Conservation (phyloP, 2,329 filamentous ascomycete genomes). For the Beauveria asiatica region DNA sequence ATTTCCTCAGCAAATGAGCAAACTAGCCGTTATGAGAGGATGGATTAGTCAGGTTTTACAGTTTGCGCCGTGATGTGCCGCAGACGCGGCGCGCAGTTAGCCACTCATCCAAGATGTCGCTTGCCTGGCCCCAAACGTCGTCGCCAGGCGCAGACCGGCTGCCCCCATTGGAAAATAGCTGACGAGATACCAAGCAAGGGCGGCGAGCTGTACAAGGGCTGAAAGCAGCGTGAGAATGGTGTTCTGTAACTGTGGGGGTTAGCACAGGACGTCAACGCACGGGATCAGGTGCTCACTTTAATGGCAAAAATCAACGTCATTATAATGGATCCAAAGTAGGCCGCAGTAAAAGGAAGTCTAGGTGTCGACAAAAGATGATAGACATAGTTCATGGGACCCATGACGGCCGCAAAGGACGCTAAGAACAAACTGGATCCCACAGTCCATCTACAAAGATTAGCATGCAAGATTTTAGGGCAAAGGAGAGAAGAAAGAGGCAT, state of each 20-base stretch:
- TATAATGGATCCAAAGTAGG: slow-evolving; percentile 88
- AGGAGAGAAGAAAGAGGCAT: not conserved
- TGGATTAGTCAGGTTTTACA: not conserved
- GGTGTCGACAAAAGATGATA: slow-evolving; percentile 78
- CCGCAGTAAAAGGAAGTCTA: slow-evolving; percentile 83
- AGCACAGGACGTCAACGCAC: slow-evolving; percentile 10
- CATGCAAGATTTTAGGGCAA: not conserved
- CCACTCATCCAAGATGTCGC: slow-evolving; percentile 83
- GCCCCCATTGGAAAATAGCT: slow-evolving; percentile 98
- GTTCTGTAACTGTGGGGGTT: slow-evolving; percentile 58
- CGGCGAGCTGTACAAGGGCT: slow-evolving; percentile 73
- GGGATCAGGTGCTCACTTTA: slow-evolving; percentile 58
- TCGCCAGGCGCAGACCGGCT: slow-evolving; percentile 76
- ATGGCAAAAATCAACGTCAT: slow-evolving; percentile 88
- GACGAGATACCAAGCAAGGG: slow-evolving; percentile 85
- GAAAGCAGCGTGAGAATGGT: slow-evolving; percentile 80
- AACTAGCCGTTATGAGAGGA: not conserved
- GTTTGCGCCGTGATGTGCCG: not conserved
- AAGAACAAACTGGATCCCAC: slow-evolving; percentile 87
- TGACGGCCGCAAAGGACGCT: slow-evolving; percentile 85
- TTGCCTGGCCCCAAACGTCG: slow-evolving; percentile 74
- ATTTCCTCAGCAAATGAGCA: not conserved
- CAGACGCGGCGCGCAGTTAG: slow-evolving; percentile 26
- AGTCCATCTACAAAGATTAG: slow-evolving; percentile 65
- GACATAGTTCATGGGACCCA: slow-evolving; percentile 78